These are phyloP conservation scores for Leptosphaerulina australis DNA, from an alignment of 2,329 filamentous ascomycete species.

Conservation along the genomic window DNA sequence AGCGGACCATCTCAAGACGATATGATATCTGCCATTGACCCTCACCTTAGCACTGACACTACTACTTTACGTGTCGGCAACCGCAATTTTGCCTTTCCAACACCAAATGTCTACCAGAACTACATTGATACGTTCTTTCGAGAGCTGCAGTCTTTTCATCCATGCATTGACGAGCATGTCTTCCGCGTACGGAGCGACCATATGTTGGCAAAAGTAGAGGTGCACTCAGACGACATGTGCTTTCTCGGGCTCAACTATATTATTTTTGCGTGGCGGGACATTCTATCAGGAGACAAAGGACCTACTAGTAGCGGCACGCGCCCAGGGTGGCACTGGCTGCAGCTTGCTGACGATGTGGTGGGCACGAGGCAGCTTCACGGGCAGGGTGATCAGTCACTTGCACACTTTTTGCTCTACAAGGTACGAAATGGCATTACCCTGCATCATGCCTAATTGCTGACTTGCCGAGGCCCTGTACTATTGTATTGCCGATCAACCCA, in stretches of 20 bases:
- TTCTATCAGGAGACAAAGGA: conserved; percentile 17
- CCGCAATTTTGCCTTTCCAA: conserved; percentile 32
- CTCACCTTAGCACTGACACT: neutral
- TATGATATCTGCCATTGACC: neutral
- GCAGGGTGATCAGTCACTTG: conserved; percentile 30
- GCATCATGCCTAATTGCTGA: conserved; percentile 8
- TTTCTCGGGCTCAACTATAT: conserved; percentile 41
- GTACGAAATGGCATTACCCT: conserved; percentile 16
- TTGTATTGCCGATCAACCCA: conserved; percentile 32
- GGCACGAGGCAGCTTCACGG: conserved; percentile 34
- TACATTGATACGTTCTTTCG: conserved; percentile 38
- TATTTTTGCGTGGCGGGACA: conserved; percentile 31
- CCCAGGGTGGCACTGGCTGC: conserved; percentile 41
- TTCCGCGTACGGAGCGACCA: conserved; percentile 33
- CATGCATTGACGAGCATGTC: conserved; percentile 39
- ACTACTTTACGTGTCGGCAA: conserved; percentile 17
- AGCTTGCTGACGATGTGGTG: conserved; percentile 36
- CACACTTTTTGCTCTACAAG: conserved; percentile 40
- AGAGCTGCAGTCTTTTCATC: conserved; percentile 34
- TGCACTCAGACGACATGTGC: conserved; percentile 28
- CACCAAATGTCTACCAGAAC: conserved; percentile 27
- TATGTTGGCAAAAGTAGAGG: conserved; percentile 27
- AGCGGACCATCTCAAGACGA: neutral
- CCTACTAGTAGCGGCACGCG: conserved; percentile 7
- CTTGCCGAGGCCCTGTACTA: conserved; percentile 35